These are phyloP conservation scores for Suillus weaverae DNA, from an alignment of 768 basidiomycete species.

Conservation along the genomic window DNA sequence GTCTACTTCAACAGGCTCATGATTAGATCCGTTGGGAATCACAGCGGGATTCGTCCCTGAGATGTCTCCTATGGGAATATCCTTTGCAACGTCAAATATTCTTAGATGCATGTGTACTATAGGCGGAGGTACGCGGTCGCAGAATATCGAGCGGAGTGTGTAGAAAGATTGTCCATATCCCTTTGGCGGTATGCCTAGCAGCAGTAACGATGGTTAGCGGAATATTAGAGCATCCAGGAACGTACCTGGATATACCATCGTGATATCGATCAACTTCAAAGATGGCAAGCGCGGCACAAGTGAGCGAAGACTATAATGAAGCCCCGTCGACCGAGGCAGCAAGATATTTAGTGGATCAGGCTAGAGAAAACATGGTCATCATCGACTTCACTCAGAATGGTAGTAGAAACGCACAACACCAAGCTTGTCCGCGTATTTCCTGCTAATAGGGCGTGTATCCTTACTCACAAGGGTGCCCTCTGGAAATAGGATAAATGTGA, in stretches of 20 bases:
- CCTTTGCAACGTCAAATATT: conserved; percentile 63
- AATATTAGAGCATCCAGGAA: conserved; percentile 1
- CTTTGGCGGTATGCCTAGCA: conserved; percentile 68
- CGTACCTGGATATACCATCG: conserved; percentile 86
- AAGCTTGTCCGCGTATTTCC: conserved; percentile 84
- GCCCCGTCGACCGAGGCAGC: conserved; percentile 89
- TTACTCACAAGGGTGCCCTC: conserved; percentile 94
- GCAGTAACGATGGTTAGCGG: conserved; percentile 11
- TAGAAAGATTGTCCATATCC: conserved; percentile 89
- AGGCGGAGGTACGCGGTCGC: conserved; percentile 79
- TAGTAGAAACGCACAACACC: conserved; percentile 68
- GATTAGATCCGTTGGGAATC: conserved; percentile 29
- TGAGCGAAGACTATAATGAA: conserved; percentile 81
- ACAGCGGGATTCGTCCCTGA: conserved; percentile 35
- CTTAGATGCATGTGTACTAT: conserved; percentile 85
- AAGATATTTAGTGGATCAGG: conserved; percentile 77
- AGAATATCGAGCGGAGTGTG: conserved; percentile 86
- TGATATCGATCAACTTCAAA: conserved; percentile 86
- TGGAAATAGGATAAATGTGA: conserved; percentile 88
- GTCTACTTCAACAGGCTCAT: conserved; percentile 42
- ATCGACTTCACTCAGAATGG: conserved; percentile 13
- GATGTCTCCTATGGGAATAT: conserved; percentile 70
- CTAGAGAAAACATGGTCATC: conserved; percentile 39
- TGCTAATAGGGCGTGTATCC: conserved; percentile 81
- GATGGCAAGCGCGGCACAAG: conserved; percentile 75